Conservation (phyloP, 2,329 filamentous ascomycete species). For the Phialophora verrucosa region DNA sequence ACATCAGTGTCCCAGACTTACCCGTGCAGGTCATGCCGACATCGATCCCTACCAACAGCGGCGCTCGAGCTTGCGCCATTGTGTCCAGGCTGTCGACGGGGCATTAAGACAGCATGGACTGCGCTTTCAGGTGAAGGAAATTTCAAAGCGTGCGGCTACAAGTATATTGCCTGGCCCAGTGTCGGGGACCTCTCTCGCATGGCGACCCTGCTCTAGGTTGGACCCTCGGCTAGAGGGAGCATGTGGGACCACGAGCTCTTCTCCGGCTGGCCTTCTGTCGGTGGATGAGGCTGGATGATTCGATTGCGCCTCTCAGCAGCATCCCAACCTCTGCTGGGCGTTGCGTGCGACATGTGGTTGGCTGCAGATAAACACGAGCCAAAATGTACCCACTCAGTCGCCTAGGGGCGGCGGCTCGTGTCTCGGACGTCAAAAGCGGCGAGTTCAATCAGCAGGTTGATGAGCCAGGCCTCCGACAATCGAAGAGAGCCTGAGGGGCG, state of each 20-base stretch:
- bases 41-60: conserved; percentile 38
- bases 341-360: neutral
- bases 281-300: neutral
- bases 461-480: neutral
- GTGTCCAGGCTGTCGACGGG: neutral
- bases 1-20: conserved; percentile 1
- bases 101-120: neutral
- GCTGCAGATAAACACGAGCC: neutral
- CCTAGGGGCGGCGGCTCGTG: neutral
- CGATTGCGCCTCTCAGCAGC: neutral
- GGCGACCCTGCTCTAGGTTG: neutral
- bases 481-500: neutral
- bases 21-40: conserved; percentile 43
- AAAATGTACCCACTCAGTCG: neutral
- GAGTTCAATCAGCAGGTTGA: neutral
- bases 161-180: neutral
- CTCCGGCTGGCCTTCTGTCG: neutral
- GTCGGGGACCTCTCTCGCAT: neutral
- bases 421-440: neutral
- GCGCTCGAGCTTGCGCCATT: conserved; percentile 9
- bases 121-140: neutral
- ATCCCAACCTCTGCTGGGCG: neutral
- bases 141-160: neutral
- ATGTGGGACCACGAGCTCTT: neutral
- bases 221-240: neutral